These are phyloP conservation scores for Pseudoperonospora humuli DNA, from an alignment of 352 stramenopile genomes.

Conservation along the genomic window DNA sequence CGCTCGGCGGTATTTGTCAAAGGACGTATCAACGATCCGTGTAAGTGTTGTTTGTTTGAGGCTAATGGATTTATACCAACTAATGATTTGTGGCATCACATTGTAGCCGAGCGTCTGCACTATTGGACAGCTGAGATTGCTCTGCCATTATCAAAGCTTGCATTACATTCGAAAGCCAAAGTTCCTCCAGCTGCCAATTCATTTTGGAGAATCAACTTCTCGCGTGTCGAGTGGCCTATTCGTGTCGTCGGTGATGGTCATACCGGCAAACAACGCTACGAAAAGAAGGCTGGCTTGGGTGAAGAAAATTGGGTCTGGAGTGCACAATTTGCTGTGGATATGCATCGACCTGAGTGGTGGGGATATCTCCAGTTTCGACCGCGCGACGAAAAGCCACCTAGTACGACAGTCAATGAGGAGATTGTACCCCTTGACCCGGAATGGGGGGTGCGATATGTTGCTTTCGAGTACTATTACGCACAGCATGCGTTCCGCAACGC, in stretches of 20 bases:
- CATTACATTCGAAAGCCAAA: constrained; percentile 22
- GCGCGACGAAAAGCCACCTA: constrained; percentile 6
- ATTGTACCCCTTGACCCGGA: constrained; percentile 31
- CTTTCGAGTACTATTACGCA: constrained; percentile 65
- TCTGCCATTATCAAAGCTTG: constrained; percentile 56
- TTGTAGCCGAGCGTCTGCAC: constrained; percentile 32
- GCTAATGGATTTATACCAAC: no score
- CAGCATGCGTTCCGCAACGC: constrained; percentile 34
- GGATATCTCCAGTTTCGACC: constrained; percentile 79
- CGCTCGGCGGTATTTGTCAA: constrained; percentile 41
- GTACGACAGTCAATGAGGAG: background rate
- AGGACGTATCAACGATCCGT: constrained; percentile 53
- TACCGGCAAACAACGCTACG: constrained; percentile 25
- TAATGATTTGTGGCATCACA: no score
- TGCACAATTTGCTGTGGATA: constrained; percentile 71
- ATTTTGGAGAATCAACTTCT: constrained; percentile 87
- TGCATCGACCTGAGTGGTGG: constrained; percentile 88
- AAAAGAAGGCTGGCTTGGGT: constrained; percentile 35
- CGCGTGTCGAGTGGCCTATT: constrained; percentile 72
- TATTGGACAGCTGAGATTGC: constrained; percentile 82
- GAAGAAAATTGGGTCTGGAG: constrained; percentile 89
- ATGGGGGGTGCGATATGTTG: constrained; percentile 42
- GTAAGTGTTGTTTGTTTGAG: constrained; percentile 11
- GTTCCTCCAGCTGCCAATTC: constrained; percentile 30
- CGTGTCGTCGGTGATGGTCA: constrained; percentile 10